These are phyloP conservation scores for Candida chilensis DNA, from an alignment of 805 yeast species.

Conservation along the genomic window DNA sequence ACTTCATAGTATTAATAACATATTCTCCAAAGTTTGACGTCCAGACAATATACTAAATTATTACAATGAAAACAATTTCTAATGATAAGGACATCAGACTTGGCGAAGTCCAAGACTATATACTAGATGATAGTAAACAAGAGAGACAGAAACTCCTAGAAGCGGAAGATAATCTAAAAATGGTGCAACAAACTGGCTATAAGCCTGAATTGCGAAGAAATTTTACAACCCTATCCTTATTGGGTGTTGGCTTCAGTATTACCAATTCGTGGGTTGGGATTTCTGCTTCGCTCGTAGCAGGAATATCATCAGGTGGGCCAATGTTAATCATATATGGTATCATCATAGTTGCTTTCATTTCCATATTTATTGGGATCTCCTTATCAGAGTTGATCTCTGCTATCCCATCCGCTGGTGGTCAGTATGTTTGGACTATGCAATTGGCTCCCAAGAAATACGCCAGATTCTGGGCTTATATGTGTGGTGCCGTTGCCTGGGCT, in stretches of 20 bases:
- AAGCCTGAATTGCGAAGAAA: slow-evolving; percentile 20
- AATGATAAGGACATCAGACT: too few species aligned
- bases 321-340: slow-evolving; percentile 48
- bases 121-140: too few species aligned
- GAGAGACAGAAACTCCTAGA: too few species aligned
- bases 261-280: slow-evolving; percentile 61
- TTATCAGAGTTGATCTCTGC: slow-evolving; percentile 45
- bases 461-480: slow-evolving; percentile 41
- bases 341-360: slow-evolving; percentile 36
- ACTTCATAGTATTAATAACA: too few species aligned
- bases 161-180: too few species aligned
- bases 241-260: slow-evolving; percentile 53
- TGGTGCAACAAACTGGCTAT: too few species aligned
- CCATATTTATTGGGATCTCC: slow-evolving; percentile 38
- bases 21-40: too few species aligned
- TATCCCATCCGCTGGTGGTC: slow-evolving; percentile 51
- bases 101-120: too few species aligned
- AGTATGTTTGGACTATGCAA: slow-evolving; percentile 48
- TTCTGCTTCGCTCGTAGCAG: slow-evolving; percentile 44
- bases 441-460: slow-evolving; percentile 41
- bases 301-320: slow-evolving; percentile 52
- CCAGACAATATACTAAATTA: too few species aligned
- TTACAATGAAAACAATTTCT: too few species aligned
- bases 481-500: slow-evolving; percentile 57
- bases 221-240: slow-evolving; percentile 34